Evolutionary conservation across 1,284 basidiomycete genomes (phyloP), one percentile per base, ranked within the genome.

Genomic region (Tilletia setariae): DNA sequence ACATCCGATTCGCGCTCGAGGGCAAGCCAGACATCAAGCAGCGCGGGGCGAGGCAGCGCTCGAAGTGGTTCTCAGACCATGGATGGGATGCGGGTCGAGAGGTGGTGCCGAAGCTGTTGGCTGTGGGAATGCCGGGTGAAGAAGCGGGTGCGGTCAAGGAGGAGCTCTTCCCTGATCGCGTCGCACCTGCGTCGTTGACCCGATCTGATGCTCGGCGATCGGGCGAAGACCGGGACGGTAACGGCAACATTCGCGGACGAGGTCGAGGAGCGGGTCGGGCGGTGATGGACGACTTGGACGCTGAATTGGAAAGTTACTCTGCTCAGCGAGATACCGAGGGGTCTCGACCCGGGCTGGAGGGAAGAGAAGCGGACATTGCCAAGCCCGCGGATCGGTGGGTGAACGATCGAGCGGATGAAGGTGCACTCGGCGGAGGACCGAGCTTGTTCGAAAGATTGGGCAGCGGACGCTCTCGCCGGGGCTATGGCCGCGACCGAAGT

Each of bases 21-120:
- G 70, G 74, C 51, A 32, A 30, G 28, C 62, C 71, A 2, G 80
- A 82, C 63, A 72, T 76, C 35, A 81, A 82, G 64, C 68, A 70
- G 42, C 70, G 71, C 15, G 67, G 73, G 7, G 75, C 79, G 2
- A 69, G 70, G 2, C 70, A 71, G 15, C 61, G 70, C 15, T 72
- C 70, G 43, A 75, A 78, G 53, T 82, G 80, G 80, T 82, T 81
- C 72, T 70, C 72, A 28, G 69, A 76, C 21, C 79, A 82, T 53
- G 80, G 80, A 1, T 68, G 68, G 21, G 74, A 78, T 28, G 80
- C 80, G 0, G 80, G 80, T 11, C 74, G 74, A 25, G 78, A 82
- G 25, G 76, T 82, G 30, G 80, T 82, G 1, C 72, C 79, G 49
- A 75, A 74, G 23, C 70, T 80, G 43, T 59, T 82, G 13, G 66